These are phyloP conservation scores for Botrytis tulipae DNA, from an alignment of 2,329 filamentous ascomycete species.

Conservation along the genomic window DNA sequence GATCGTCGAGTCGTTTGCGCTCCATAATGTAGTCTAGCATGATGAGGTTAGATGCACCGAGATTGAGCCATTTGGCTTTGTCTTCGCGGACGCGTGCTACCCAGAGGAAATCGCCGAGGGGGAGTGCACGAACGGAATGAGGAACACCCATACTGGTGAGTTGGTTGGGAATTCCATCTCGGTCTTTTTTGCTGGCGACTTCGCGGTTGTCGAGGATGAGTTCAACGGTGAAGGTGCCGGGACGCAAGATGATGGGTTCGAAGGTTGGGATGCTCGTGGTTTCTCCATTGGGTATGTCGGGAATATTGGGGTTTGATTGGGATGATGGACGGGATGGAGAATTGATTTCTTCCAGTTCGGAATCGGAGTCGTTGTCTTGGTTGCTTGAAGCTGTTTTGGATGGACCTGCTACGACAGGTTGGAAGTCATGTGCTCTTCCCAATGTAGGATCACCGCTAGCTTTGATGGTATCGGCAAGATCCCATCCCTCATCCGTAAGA, in stretches of 20 bases:
- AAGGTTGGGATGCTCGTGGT: conserved; percentile 41
- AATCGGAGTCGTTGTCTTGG: conserved; percentile 20
- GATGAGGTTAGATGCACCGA: conserved; percentile 67
- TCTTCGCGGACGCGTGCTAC: conserved; percentile 64
- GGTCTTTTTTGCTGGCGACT: conserved; percentile 67
- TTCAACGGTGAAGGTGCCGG: conserved; percentile 68
- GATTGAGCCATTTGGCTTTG: conserved; percentile 46
- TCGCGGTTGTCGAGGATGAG: conserved; percentile 74
- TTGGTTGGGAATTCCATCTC: conserved; percentile 71
- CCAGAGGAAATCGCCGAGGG: conserved; percentile 77
- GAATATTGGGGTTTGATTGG: background rate
- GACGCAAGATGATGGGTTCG: conserved; percentile 58
- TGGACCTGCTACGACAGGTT: conserved; percentile 4
- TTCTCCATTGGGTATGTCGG: conserved; percentile 33
- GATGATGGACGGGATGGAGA: background rate
- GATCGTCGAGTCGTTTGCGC: conserved; percentile 75
- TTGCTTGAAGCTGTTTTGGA: background rate
- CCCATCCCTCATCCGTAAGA: conserved; percentile 76
- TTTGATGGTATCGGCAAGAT: conserved; percentile 65
- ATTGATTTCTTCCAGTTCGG: conserved; percentile 6
- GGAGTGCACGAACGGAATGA: conserved; percentile 57
- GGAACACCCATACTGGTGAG: conserved; percentile 56
- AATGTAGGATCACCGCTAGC: conserved; percentile 41
- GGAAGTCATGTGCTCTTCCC: conserved; percentile 26
- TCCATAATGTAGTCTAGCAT: conserved; percentile 80